These are phyloP conservation scores for Colletotrichum abscissum DNA, from an alignment of 2,329 filamentous ascomycete species.

Conservation along the genomic window DNA sequence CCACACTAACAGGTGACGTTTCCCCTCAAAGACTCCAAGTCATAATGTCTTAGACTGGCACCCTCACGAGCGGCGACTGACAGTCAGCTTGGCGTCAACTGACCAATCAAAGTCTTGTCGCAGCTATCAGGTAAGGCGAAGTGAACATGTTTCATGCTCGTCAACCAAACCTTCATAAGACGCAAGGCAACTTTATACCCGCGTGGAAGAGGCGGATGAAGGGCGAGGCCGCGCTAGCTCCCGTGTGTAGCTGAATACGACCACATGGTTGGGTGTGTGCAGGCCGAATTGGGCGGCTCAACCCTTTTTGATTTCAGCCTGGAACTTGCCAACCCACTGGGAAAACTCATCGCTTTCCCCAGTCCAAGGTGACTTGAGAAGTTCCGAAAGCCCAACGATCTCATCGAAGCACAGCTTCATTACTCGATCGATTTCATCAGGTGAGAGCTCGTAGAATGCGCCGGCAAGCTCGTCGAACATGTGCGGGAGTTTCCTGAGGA, in stretches of 20 bases:
- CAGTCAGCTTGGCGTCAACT: slow-evolving; percentile 22
- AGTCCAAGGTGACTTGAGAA: slow-evolving; percentile 71
- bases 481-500: slow-evolving; percentile 72
- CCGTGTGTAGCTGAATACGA: slow-evolving; percentile 11
- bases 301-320: slow-evolving; percentile 61
- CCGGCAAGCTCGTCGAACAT: slow-evolving; percentile 77
- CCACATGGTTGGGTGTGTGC: neutral
- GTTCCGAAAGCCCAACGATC: slow-evolving; percentile 65
- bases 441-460: slow-evolving; percentile 78
- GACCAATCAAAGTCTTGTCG: slow-evolving; percentile 18
- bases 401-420: slow-evolving; percentile 71
- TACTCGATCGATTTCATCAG: slow-evolving; percentile 65
- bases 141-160: neutral
- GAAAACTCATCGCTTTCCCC: slow-evolving; percentile 80
- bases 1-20: slow-evolving; percentile 24
- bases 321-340: slow-evolving; percentile 75
- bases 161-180: neutral
- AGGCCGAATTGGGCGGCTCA: slow-evolving; percentile 3
- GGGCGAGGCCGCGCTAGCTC: slow-evolving; percentile 4
- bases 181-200: neutral
- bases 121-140: neutral
- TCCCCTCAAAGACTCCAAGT: slow-evolving; percentile 8
- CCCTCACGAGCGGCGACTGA: slow-evolving; percentile 16
- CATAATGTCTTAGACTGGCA: slow-evolving; percentile 19
- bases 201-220: slow-evolving; percentile 4